phyloP scores from a whole-genome alignment of 2,329 filamentous ascomycete genomes.

The Aureobasidium sp. region DNA sequence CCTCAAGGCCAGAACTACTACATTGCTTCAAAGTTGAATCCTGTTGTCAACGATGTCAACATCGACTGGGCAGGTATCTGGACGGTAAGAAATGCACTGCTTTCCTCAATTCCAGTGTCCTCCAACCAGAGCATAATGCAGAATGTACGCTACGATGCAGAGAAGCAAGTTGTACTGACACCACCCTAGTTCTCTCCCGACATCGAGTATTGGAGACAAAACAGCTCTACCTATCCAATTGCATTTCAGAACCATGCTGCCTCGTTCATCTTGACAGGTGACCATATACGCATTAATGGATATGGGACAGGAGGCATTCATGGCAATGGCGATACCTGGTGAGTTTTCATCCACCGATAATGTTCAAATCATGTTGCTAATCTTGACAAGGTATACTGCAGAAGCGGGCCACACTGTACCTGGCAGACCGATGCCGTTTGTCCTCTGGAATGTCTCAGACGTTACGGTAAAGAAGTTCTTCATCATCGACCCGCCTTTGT shows the following conservation, averaged over 20 bases:
- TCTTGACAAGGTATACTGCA: constrained; percentile 33
- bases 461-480: constrained; percentile 48
- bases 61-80: constrained; percentile 50
- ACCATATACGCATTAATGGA: constrained; percentile 46
- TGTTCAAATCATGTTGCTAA: not conserved
- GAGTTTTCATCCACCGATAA: not conserved
- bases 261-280: constrained; percentile 45
- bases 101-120: too few species aligned
- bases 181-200: constrained; percentile 40
- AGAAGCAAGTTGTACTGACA: not conserved
- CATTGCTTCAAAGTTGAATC: constrained; percentile 46
- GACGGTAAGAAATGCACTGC: constrained; percentile 31
- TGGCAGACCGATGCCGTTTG: constrained; percentile 52
- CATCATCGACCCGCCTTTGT: constrained; percentile 46
- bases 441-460: constrained; percentile 52
- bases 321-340: constrained; percentile 49
- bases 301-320: constrained; percentile 48
- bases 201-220: constrained; percentile 47
- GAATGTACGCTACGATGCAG: too few species aligned
- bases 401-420: constrained; percentile 42
- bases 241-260: constrained; percentile 52
- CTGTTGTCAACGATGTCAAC: constrained; percentile 41
- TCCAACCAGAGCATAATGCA: too few species aligned
- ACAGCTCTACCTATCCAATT: constrained; percentile 42
- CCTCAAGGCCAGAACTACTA: constrained; percentile 45